Evolutionary conservation across 345 rosid species (phyloP), one percentile per base, ranked within the genome.

Genomic region (Mercurialis annua): DNA sequence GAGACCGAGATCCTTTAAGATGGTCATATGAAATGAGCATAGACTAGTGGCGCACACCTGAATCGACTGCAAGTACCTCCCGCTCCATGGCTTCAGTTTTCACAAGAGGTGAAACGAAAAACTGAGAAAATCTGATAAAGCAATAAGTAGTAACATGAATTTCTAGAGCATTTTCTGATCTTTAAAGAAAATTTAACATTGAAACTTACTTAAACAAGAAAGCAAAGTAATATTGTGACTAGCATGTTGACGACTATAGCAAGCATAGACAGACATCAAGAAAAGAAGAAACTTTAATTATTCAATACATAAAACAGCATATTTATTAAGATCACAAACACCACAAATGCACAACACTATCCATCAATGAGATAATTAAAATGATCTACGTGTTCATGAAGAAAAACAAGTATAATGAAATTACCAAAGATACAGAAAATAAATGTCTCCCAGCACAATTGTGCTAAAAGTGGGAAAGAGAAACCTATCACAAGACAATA

Each of bases 61-160:
- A 94, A 81, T 94, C 99, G 42, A 94, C 90, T 57, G 99, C 95
- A 80, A 94, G 96, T 43, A 91, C 85, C 78, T 94, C 99, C 51
- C 99, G 79, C 67, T 94, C 95, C 99, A 94, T 91, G 10, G 99
- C 95, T 75, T 89, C 99, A 66, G 68, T 73, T 78, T 94, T 94
- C 76, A 94, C 83, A 42, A 94, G 92, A 55, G 99, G 99, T n/a
- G 98, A 86, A 80, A 94, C 78, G 75, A 94, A 94, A 84, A 94
- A 94, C 78, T 94, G 96, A 66, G 99, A 94, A 81, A 94, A 94
- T 80, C 99, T 94, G 87, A 61, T 20, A 74, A 71, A 34, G 66
- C 31, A 76, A 77, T 53, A 65, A 57, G 55, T n/a, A 68, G 52
- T 36, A 69, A 48, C 56, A 69, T 24, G 26, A 71, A 71, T 46